Conservation (phyloP, 495 filamentous ascomycete genomes). For the Xylaria intraflava region DNA sequence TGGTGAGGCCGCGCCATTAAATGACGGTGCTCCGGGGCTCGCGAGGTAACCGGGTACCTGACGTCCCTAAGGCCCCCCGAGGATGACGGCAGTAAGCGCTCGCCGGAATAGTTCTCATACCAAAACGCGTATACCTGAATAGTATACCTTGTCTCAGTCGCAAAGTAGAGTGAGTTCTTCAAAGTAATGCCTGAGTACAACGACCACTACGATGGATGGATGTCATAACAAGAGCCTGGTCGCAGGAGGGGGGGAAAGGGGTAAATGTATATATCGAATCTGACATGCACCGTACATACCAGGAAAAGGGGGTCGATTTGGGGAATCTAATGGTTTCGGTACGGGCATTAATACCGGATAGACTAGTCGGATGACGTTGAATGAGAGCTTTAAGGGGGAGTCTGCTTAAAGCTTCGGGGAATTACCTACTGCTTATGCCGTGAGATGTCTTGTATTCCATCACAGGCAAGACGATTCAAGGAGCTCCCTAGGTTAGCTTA, state of each 20-base stretch:
- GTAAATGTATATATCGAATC: slow-evolving; percentile 2
- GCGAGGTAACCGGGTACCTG: not conserved
- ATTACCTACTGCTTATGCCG: not conserved
- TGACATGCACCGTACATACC: not conserved
- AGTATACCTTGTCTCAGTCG: not conserved
- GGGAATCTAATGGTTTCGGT: not conserved
- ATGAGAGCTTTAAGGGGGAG: not conserved
- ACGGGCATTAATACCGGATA: not conserved
- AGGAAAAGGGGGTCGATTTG: not conserved
- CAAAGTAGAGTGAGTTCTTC: not conserved
- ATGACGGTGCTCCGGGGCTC: slow-evolving; percentile 1
- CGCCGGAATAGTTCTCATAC: not conserved
- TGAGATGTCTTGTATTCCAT: not conserved
- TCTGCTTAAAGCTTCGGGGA: no score
- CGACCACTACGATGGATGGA: not conserved
- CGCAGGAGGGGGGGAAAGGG: not conserved
- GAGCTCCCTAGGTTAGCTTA: no score
- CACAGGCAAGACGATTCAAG: no score
- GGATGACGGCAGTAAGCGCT: not conserved
- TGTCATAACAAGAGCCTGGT: not conserved
- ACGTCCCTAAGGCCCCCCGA: not conserved
- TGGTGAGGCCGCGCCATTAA: slow-evolving; percentile 8
- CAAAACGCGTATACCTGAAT: not conserved
- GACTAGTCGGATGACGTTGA: not conserved
- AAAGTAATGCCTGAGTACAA: not conserved